Base-by-base conservation (phyloP, 495 filamentous ascomycete species). In the Hyaloscypha bicolor region DNA sequence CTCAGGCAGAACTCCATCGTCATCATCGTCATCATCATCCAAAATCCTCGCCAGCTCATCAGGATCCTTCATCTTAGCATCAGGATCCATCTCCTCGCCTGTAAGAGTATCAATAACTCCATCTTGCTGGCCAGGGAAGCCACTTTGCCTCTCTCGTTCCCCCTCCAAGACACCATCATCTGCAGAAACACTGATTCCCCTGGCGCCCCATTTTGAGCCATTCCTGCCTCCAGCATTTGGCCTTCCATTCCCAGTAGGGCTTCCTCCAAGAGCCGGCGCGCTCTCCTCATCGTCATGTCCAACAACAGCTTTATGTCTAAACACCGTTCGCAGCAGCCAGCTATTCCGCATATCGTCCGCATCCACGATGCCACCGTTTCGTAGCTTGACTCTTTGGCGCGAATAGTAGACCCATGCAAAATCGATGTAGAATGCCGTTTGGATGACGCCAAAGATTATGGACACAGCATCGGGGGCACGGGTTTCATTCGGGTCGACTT, bases 331-430 rank as follows among this genome's bases (percentile, higher is more conserved):
- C 3, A 93, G 78, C 21, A 99, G 79, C 85, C 93, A 97, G 63
- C 93, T 91, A 56, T 90, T 87, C 39, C 88, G 81, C 62, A 94
- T 83, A 75, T 99, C 95, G 55, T 97, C 94, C 6, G 88, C 89
- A 73, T 99, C 95, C n/a, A 99, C 92, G 21, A 98, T 84, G 4
- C 92, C 93, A 64, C 94, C 94, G 66, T 89, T 88, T 55, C 95
- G 85, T 5, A 99, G 88, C 86, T 97, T 97, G 72, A 99, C 94
- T 39, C 93, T 86, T 79, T 98, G 96, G 42, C 95, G 84, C 4
- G 89, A 89, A 80, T 90, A 97, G 80, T 99, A 99, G 0, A 99
- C 93, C 93, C 94, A 97, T 30, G 91, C 93, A 75, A 99, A 99
- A 76, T 99, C 96, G 69, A 93, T 74, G 75, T 98, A 97, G 61